Conservation (phyloP, 306 rosid species). For the Acacia acuminata region DNA sequence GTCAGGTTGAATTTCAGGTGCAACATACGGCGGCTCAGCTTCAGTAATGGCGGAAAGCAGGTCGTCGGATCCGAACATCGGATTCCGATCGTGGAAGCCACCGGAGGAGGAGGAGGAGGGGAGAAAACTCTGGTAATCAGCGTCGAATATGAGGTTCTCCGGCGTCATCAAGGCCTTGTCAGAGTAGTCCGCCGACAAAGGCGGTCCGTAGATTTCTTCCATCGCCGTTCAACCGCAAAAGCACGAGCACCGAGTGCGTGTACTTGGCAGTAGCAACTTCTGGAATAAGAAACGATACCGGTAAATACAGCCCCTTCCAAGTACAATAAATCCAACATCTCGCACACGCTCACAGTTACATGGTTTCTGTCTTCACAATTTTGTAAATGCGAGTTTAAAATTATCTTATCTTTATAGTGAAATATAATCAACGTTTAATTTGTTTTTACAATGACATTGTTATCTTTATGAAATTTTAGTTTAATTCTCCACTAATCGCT, state of each 20-base stretch:
- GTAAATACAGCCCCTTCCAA: not conserved
- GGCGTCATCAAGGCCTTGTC: constrained; percentile 73
- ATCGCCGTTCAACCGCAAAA: constrained; percentile 8
- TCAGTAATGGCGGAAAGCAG: constrained; percentile 56
- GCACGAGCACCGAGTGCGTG: not conserved
- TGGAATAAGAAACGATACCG: constrained; percentile 21
- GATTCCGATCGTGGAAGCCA: constrained; percentile 45
- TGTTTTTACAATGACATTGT: not conserved
- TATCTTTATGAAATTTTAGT: too few species aligned
- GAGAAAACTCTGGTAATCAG: constrained; percentile 57
- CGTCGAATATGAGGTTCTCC: constrained; percentile 60
- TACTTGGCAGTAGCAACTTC: not conserved
- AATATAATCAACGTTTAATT: too few species aligned
- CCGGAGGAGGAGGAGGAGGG: constrained; percentile 48
- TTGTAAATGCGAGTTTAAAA: not conserved
- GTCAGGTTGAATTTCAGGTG: constrained; percentile 49
- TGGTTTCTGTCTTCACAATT: not conserved
- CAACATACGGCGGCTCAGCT: constrained; percentile 32
- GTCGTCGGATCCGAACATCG: constrained; percentile 71
- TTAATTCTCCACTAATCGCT: too few species aligned
- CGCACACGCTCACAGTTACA: not conserved
- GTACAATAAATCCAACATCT: not conserved
- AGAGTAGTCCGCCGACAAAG: constrained; percentile 51
- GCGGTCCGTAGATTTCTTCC: constrained; percentile 73
- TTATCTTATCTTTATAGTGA: not conserved